These are phyloP conservation scores for Candida montana DNA, from an alignment of 805 yeast species.

Conservation along the genomic window DNA sequence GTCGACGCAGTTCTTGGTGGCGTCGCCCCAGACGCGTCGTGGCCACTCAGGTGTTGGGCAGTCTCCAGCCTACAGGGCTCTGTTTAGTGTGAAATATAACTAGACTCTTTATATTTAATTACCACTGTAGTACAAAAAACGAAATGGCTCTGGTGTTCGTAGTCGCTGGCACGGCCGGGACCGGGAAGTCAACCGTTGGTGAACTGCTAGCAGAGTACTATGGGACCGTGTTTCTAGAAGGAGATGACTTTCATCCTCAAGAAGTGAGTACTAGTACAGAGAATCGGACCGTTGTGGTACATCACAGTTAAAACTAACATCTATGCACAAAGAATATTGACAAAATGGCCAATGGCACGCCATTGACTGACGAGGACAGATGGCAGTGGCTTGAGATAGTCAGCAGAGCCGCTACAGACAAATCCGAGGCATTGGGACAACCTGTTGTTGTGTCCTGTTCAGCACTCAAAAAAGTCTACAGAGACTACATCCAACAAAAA, in stretches of 20 bases:
- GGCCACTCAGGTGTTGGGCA: constrained; percentile 15
- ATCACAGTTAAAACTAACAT: background rate
- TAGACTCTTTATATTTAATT: too few relatives aligned
- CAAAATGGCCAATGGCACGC: constrained; percentile 79
- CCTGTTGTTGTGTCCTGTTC: constrained; percentile 72
- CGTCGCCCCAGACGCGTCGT: constrained; percentile 11
- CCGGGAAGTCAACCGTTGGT: constrained; percentile 87
- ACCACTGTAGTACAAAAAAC: too few relatives aligned
- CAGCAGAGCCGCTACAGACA: constrained; percentile 33
- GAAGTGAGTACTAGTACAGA: too few relatives aligned
- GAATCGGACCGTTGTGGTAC: too few relatives aligned
- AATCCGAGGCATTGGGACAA: constrained; percentile 31
- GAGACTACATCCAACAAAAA: constrained; percentile 49
- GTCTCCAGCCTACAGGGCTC: background rate
- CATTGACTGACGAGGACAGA: constrained; percentile 84
- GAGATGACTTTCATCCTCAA: constrained; percentile 73
- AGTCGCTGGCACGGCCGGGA: constrained; percentile 94
- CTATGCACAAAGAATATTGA: constrained; percentile 45
- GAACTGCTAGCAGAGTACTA: constrained; percentile 40
- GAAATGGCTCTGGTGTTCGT: constrained; percentile 38
- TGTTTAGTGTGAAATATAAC: too few relatives aligned
- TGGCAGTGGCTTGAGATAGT: constrained; percentile 80
- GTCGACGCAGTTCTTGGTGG: constrained; percentile 2
- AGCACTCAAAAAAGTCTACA: constrained; percentile 67
- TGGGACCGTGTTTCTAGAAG: constrained; percentile 66